Conservation (phyloP, 1,284 basidiomycete genomes). For the Amylostereum areolatum region DNA sequence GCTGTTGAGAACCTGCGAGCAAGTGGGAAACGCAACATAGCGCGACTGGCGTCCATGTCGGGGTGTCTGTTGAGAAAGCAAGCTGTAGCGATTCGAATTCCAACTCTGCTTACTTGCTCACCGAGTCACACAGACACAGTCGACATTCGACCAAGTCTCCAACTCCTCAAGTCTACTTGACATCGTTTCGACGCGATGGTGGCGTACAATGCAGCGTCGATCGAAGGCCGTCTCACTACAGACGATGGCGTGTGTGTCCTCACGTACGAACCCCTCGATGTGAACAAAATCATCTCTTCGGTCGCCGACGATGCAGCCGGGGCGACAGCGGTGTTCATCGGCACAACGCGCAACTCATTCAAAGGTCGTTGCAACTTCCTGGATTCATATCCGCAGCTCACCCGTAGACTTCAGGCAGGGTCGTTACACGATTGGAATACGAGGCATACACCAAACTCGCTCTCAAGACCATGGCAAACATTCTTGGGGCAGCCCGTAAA, state of each 20-base stretch:
- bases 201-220: constrained; percentile 31
- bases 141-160: neutral
- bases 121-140: too few species aligned
- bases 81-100: too few species aligned
- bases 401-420: constrained; percentile 48
- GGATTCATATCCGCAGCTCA: neutral
- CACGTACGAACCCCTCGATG: constrained; percentile 54
- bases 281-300: constrained; percentile 48
- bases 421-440: constrained; percentile 72
- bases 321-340: constrained; percentile 70
- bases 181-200: constrained; percentile 5
- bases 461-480: constrained; percentile 69
- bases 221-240: constrained; percentile 38
- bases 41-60: too few species aligned
- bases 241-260: constrained; percentile 51
- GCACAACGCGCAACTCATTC: constrained; percentile 62
- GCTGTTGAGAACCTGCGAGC: constrained; percentile 7
- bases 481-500: constrained; percentile 44
- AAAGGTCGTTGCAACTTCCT: constrained; percentile 31
- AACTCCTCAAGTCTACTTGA: neutral
- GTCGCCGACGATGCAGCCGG: constrained; percentile 63
- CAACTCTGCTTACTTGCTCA: too few species aligned
- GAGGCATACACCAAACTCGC: constrained; percentile 81
- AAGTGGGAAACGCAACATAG: neutral
- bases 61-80: too few species aligned